These are phyloP conservation scores for Climacium dendroides DNA, from an alignment of 225 moss, liverwort and hornwort species.

Conservation along the genomic window DNA sequence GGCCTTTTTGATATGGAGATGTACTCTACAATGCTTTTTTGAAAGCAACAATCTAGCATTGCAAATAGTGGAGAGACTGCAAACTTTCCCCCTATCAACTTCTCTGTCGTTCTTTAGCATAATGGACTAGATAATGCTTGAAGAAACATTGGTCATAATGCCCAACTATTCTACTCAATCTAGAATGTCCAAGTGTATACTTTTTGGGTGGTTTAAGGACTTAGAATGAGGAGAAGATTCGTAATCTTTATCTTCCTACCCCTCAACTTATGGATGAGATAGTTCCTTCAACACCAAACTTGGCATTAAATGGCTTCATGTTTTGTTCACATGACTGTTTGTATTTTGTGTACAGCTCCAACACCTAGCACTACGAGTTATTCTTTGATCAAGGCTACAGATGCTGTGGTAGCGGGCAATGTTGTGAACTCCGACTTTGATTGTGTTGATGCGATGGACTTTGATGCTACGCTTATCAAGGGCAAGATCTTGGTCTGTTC, in stretches of 20 bases:
- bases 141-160: background rate
- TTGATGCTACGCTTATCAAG: background rate
- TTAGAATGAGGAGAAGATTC: background rate
- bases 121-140: background rate
- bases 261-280: background rate
- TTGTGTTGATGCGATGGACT: background rate
- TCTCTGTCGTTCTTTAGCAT: background rate
- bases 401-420: background rate
- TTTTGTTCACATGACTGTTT: background rate
- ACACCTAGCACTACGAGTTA: conserved; percentile 5
- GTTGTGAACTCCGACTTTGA: conserved; percentile 8
- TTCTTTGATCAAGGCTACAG: conserved; percentile 9
- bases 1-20: too few relatives aligned
- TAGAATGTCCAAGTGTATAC: background rate
- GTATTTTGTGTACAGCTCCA: conserved; percentile 4
- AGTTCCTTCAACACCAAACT: background rate
- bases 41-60: background rate
- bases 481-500: conserved; percentile 31
- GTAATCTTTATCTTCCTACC: background rate
- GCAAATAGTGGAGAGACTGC: background rate
- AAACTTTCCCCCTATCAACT: background rate
- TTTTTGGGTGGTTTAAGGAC: background rate
- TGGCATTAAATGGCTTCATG: background rate
- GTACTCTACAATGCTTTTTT: background rate
- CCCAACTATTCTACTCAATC: background rate